Evolutionary conservation across 164 flowering plant species (phyloP), one percentile per base, ranked within the genome.

Genomic region (Aristolochia californica): DNA sequence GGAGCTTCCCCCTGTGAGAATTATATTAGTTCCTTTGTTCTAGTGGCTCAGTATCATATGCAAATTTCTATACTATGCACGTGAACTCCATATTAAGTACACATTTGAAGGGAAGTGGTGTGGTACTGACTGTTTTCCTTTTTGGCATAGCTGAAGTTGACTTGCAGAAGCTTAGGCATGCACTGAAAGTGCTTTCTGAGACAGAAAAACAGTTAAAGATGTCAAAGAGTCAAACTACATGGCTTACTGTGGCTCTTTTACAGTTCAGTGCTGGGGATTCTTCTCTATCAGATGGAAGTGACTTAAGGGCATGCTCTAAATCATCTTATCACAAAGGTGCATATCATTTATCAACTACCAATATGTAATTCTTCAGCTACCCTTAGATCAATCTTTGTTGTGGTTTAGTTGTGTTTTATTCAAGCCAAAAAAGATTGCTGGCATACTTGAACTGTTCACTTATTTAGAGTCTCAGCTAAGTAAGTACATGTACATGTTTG

Each of bases 191-290:
- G 61, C 89, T 93, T 43, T 85, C 97, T 30, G 95, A 88, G 51
- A 70, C 91, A 14, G 98, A 93, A 75, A 87, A 88, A 62, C 97
- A 93, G 63, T 65, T 88, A 70, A 77, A 95, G 67, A 66, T 77
- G 58, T 82, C 94, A 17, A 93, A 80, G 62, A 81, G 83, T 62
- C 97, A 87, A 68, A 77, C 79, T 13, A 93, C 97, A 11, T 93
- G 98, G 98, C 91, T 93, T 16, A 93, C 91, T 26, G 98, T 75
- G 44, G 95, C 97, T 27, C 87, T 93, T 15, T 68, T 93, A 54
- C 98, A 93, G 73, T 75, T 93, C 20, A 79, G 87, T 68, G 73
- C 82, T 38, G 58, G 61, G 27, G 88, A 80, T 21, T 62, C 72
- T 43, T 68, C 76, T 49, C 56, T 63, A 48, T 12, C 60, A n/a